A percentile compares a stretch with the other conserved stretches of the same genome.
Evolutionary conservation across 2,329 filamentous ascomycete genomes (phyloP).

Genomic region (Neospermospora avenae): DNA sequence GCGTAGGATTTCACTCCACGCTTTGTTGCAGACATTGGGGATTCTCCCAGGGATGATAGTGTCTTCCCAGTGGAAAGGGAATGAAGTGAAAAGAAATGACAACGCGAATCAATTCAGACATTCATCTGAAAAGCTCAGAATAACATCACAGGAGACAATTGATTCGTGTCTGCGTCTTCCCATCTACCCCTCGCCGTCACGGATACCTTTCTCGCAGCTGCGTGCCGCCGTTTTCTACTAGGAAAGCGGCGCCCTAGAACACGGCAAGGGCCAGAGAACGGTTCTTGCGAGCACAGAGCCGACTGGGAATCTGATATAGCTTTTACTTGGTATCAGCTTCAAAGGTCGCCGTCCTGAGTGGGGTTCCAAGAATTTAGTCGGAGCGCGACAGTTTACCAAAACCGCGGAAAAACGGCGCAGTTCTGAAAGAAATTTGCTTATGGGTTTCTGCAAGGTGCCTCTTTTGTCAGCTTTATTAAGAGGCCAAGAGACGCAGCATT

Average conservation of each 20-base stretch:
- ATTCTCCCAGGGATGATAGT: background rate
- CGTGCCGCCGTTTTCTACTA: slow-evolving; percentile 1
- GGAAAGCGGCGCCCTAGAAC: slow-evolving; percentile 4
- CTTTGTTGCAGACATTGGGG: background rate
- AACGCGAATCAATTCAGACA: background rate
- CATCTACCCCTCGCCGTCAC: background rate
- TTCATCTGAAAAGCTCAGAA: background rate
- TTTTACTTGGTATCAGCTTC: background rate
- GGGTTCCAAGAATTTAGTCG: background rate
- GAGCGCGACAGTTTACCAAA: background rate
- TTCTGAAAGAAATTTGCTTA: background rate
- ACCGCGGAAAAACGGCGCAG: slow-evolving; percentile 2
- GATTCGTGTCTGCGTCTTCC: background rate
- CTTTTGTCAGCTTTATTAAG: background rate
- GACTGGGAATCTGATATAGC: background rate
- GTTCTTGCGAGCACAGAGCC: background rate
- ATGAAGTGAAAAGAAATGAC: background rate
- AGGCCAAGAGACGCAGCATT: background rate
- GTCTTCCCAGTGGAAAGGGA: background rate
- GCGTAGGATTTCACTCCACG: background rate
- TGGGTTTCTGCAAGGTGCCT: background rate
- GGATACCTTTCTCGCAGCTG: background rate
- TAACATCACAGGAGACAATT: background rate
- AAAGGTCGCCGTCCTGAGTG: background rate
- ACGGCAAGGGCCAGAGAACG: slow-evolving; percentile 2